phyloP scores from a whole-genome alignment of 495 filamentous ascomycete species.

The Penicillium diatomitis region DNA sequence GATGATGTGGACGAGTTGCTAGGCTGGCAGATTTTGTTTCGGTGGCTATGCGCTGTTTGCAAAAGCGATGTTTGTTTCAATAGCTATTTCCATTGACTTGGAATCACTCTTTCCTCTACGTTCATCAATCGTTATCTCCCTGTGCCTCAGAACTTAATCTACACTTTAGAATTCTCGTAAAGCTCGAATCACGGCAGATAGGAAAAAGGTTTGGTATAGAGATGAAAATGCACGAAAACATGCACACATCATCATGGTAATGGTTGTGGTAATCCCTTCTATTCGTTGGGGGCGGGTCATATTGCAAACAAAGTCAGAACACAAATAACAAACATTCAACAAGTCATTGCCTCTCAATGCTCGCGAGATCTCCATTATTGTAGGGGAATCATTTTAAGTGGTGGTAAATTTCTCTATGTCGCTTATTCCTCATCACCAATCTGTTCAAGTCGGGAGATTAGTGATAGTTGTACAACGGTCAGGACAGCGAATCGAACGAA shows the following conservation, averaged over 20 bases:
- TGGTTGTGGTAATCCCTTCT: constrained; percentile 11
- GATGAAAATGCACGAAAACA: constrained; percentile 5
- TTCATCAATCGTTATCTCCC: too few relatives aligned
- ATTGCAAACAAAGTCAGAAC: constrained; percentile 2
- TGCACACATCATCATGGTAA: constrained; percentile 2
- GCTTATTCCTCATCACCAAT: constrained; percentile 87
- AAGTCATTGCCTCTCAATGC: constrained; percentile 21
- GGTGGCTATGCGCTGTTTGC: too few relatives aligned
- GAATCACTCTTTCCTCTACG: too few relatives aligned
- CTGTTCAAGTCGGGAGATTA: constrained; percentile 28
- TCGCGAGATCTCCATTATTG: constrained; percentile 26
- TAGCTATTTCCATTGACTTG: too few relatives aligned
- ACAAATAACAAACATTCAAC: constrained; percentile 14
- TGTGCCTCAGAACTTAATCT: too few relatives aligned
- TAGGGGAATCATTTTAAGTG: constrained; percentile 21
- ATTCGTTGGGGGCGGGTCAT: constrained; percentile 1
- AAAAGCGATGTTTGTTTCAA: too few relatives aligned
- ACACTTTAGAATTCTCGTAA: too few relatives aligned
- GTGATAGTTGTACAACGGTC: not conserved
- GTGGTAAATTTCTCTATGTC: constrained; percentile 2
- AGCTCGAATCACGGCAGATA: too few relatives aligned
- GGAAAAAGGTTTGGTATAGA: not conserved
- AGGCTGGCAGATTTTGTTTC: too few relatives aligned
- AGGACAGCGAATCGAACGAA: constrained; percentile 26
- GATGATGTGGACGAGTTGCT: too few relatives aligned